phyloP scores from a whole-genome alignment of 2,329 filamentous ascomycete genomes.

The Cercospora beticola region DNA sequence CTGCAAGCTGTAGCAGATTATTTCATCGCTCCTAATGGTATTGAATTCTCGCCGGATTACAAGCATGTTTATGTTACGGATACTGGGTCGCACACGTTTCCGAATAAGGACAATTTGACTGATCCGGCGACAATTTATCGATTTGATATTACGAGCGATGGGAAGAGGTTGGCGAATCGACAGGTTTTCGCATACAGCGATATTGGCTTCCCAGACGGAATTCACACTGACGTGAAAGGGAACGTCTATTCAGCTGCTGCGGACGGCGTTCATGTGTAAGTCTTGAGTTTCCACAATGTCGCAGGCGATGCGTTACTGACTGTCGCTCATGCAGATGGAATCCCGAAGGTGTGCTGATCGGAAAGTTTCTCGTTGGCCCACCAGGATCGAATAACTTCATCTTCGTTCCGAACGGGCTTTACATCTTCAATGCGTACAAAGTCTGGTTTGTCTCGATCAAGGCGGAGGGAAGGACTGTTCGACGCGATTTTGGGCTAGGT shows the following conservation, averaged over 20 bases:
- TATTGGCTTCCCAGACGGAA: constrained; percentile 58
- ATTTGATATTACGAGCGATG: constrained; percentile 41
- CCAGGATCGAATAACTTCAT: constrained; percentile 43
- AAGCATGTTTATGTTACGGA: constrained; percentile 57
- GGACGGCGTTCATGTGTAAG: constrained; percentile 53
- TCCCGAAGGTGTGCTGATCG: constrained; percentile 50
- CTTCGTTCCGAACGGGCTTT: constrained; percentile 37
- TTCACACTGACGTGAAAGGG: constrained; percentile 53
- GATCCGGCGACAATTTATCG: constrained; percentile 46
- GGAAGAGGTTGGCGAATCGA: constrained; percentile 39
- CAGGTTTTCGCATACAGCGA: constrained; percentile 57
- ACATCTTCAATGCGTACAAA: constrained; percentile 37
- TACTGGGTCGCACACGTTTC: constrained; percentile 45
- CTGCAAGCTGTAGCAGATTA: constrained; percentile 59
- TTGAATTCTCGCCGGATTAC: constrained; percentile 57
- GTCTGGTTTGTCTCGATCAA: constrained; percentile 37
- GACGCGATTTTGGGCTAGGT: constrained; percentile 28
- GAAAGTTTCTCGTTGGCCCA: constrained; percentile 52
- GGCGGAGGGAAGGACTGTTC: constrained; percentile 37
- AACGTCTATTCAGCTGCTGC: constrained; percentile 56
- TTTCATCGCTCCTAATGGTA: constrained; percentile 57
- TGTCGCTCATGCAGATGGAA: constrained; percentile 44
- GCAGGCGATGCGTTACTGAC: background rate
- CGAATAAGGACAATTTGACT: constrained; percentile 38
- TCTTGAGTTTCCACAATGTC: background rate